phyloP scores from a whole-genome alignment of 2,329 filamentous ascomycete species.

The Stemphylium lycopersici region DNA sequence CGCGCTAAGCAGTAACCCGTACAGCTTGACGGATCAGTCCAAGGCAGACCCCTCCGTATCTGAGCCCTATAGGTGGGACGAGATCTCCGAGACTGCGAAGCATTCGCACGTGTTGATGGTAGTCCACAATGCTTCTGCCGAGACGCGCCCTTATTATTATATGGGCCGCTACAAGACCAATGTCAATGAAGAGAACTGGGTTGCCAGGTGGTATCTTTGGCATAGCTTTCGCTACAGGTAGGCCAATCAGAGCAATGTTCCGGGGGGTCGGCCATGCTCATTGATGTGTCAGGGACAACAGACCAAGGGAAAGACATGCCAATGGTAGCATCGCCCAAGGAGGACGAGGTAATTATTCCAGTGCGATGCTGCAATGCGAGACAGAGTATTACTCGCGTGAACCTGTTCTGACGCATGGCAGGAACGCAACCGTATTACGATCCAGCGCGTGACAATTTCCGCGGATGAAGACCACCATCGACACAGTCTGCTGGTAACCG shows the following conservation, averaged over 20 bases:
- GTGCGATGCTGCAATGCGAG: not conserved
- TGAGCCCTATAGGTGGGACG: slow-evolving; percentile 54
- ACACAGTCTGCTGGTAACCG: not conserved
- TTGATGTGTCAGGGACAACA: slow-evolving; percentile 40
- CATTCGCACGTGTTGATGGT: slow-evolving; percentile 54
- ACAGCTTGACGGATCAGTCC: slow-evolving; percentile 49
- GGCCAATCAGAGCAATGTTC: not conserved
- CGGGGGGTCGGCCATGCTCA: not conserved
- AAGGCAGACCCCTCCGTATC: slow-evolving; percentile 36
- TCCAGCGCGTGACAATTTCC: slow-evolving; percentile 30
- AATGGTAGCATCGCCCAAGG: not conserved
- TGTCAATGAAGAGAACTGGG: slow-evolving; percentile 56
- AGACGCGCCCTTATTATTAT: slow-evolving; percentile 52
- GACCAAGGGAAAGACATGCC: slow-evolving; percentile 15
- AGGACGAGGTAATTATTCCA: slow-evolving; percentile 3
- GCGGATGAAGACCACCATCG: slow-evolving; percentile 7
- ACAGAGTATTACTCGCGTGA: not conserved
- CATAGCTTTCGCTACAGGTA: slow-evolving; percentile 56
- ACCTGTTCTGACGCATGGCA: slow-evolving; percentile 8
- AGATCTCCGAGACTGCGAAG: slow-evolving; percentile 57
- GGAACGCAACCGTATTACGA: slow-evolving; percentile 29
- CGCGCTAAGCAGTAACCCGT: slow-evolving; percentile 48
- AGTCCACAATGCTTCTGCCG: slow-evolving; percentile 47
- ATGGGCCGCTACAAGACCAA: slow-evolving; percentile 50
- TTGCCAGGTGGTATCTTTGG: slow-evolving; percentile 60